phyloP scores from a whole-genome alignment of 176 grass and related monocot genomes.

The Otatea glauca region DNA sequence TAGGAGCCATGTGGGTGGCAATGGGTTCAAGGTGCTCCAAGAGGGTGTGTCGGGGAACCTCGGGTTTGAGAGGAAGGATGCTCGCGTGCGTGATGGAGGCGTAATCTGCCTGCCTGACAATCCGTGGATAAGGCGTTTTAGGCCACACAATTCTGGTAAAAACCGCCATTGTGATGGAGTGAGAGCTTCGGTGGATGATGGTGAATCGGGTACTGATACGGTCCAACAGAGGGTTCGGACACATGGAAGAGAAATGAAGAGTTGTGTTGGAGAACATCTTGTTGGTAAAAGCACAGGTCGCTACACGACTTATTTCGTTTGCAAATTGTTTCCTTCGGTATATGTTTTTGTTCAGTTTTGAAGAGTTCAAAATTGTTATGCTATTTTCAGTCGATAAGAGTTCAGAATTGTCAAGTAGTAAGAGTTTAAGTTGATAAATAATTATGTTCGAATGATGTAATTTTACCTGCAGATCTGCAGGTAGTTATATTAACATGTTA shows the following conservation, averaged over 20 bases:
- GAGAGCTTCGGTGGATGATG: slow-evolving; percentile 36
- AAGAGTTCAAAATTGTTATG: not conserved
- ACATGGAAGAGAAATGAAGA: slow-evolving; percentile 33
- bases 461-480: not conserved
- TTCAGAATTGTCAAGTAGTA: not conserved
- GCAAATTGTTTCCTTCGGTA: slow-evolving; percentile 2
- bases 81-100: not conserved
- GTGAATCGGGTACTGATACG: slow-evolving; percentile 41
- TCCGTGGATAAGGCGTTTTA: slow-evolving; percentile 61
- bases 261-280: slow-evolving; percentile 21
- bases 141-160: not conserved
- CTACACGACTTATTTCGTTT: slow-evolving; percentile 5
- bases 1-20: not conserved
- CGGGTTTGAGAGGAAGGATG: slow-evolving; percentile 37
- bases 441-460: not conserved
- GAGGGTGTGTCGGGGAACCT: slow-evolving; percentile 34
- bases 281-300: slow-evolving; percentile 55
- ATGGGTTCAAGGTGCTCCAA: slow-evolving; percentile 50
- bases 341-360: not conserved
- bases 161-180: not conserved
- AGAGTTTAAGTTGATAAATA: not conserved
- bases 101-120: slow-evolving; percentile 44
- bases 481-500: not conserved
- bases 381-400: not conserved
- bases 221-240: slow-evolving; percentile 27